Conservation (phyloP, 352 stramenopile genomes). For the Phytophthora europaea region DNA sequence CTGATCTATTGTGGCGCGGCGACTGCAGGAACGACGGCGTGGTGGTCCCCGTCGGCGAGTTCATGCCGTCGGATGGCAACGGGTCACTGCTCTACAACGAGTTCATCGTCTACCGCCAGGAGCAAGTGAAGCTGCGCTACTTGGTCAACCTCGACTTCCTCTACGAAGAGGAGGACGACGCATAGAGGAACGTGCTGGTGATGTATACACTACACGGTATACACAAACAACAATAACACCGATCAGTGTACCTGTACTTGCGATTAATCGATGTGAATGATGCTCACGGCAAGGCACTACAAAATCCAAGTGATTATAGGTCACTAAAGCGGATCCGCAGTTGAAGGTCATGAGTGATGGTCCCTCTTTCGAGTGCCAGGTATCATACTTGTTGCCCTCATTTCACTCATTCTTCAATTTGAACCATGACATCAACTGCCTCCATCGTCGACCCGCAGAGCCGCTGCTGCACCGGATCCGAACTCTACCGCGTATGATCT, state of each 20-base stretch:
- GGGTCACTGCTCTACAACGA: conserved; percentile 80
- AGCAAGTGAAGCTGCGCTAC: conserved; percentile 77
- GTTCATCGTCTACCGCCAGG: conserved; percentile 77
- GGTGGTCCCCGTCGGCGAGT: conserved; percentile 64
- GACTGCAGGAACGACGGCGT: conserved; percentile 55
- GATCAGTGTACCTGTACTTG: neutral
- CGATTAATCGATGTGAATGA: neutral
- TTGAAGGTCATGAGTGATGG: conserved; percentile 1
- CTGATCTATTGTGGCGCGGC: neutral
- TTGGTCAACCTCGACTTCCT: conserved; percentile 64
- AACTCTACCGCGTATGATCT: conserved; percentile 41
- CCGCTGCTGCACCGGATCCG: conserved; percentile 17
- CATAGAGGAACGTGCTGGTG: conserved; percentile 5
- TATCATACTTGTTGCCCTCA: neutral
- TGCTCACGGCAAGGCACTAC: neutral
- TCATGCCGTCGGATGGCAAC: conserved; percentile 56
- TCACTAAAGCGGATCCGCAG: neutral
- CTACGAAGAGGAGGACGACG: conserved; percentile 40
- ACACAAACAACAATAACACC: no score
- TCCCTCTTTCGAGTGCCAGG: neutral
- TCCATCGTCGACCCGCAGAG: conserved; percentile 35
- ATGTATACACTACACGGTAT: no score
- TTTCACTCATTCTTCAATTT: conserved; percentile 36
- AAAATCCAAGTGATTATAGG: neutral
- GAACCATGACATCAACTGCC: conserved; percentile 37